Evolutionary conservation across 192 early-diverging fungal species (phyloP).

Genomic region (Allomyces javanicus): DNA sequence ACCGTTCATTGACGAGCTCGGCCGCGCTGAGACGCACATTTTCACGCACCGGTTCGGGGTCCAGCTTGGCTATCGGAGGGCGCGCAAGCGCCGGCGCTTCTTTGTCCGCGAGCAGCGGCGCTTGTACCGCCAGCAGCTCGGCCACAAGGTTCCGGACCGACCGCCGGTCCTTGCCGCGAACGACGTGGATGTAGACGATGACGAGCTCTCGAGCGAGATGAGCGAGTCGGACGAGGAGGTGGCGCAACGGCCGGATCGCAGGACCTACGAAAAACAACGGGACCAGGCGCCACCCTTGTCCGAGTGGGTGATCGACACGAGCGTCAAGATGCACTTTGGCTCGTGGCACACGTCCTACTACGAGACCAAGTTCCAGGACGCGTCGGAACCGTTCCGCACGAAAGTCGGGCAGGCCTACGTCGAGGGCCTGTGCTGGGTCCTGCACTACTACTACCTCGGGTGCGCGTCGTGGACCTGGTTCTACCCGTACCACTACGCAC

Average conservation of each 20-base stretch:
- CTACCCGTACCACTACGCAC: conserved; percentile 94
- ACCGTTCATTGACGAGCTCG: no score
- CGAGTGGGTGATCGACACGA: conserved; percentile 7
- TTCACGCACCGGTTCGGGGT: conserved; percentile 1
- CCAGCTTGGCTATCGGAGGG: no score
- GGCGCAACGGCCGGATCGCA: conserved; percentile 9
- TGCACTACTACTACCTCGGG: conserved; percentile 85
- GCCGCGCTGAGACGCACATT: no score
- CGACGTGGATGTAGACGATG: conserved; percentile 15
- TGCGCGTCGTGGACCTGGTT: conserved; percentile 95
- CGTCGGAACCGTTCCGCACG: conserved; percentile 3
- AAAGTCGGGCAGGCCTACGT: conserved; percentile 56
- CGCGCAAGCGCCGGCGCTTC: no score
- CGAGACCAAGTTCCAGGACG: conserved; percentile 9
- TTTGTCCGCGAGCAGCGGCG: background rate
- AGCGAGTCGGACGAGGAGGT: conserved; percentile 16
- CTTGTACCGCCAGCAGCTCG: background rate
- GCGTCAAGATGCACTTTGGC: conserved; percentile 15
- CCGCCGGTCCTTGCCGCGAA: background rate
- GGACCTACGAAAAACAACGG: conserved; percentile 29
- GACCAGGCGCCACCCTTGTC: conserved; percentile 14
- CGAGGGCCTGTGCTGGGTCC: conserved; percentile 91
- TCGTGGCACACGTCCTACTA: conserved; percentile 44
- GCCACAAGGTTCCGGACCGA: no score
- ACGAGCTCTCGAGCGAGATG: conserved; percentile 32